Evolutionary conservation across 2,329 filamentous ascomycete species (phyloP).

Genomic region (Raffaelea arxii): DNA sequence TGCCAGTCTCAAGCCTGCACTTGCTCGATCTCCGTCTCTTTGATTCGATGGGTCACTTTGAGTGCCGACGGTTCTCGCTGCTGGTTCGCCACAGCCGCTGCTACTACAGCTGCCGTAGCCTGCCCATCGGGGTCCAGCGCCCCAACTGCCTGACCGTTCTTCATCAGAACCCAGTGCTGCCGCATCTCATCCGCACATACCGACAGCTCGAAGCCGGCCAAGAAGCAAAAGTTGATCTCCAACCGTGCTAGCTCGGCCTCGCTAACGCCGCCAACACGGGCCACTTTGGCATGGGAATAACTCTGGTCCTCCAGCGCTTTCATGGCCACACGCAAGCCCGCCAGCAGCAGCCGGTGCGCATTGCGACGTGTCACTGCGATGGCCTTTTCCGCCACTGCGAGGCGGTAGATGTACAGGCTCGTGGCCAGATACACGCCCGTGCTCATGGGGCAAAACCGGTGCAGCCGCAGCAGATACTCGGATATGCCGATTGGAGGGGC

Average conservation of each 20-base stretch:
- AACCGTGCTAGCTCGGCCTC: slow-evolving; percentile 71
- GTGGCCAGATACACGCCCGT: slow-evolving; percentile 88
- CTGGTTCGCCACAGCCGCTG: background rate
- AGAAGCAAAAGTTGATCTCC: slow-evolving; percentile 82
- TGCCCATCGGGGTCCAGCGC: slow-evolving; percentile 11
- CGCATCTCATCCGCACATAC: slow-evolving; percentile 51
- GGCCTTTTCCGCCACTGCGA: slow-evolving; percentile 67
- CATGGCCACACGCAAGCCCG: slow-evolving; percentile 77
- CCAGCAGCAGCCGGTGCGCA: slow-evolving; percentile 76
- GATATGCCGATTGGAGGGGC: slow-evolving; percentile 74
- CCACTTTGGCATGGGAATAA: slow-evolving; percentile 74
- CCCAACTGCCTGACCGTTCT: slow-evolving; percentile 15
- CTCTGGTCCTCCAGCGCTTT: slow-evolving; percentile 91
- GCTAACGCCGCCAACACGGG: slow-evolving; percentile 80
- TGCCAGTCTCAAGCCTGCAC: too few relatives aligned
- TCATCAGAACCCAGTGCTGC: slow-evolving; percentile 58
- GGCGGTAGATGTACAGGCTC: slow-evolving; percentile 74
- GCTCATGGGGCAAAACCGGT: slow-evolving; percentile 87
- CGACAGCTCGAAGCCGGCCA: slow-evolving; percentile 73
- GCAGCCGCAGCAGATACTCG: slow-evolving; percentile 78
- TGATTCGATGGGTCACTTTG: background rate
- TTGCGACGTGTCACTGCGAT: slow-evolving; percentile 77
- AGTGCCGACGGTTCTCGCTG: background rate
- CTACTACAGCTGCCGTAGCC: slow-evolving; percentile 5
- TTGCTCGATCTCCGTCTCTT: background rate